Conservation (phyloP, 345 rosid genomes). For the Lumnitzera racemosa region DNA sequence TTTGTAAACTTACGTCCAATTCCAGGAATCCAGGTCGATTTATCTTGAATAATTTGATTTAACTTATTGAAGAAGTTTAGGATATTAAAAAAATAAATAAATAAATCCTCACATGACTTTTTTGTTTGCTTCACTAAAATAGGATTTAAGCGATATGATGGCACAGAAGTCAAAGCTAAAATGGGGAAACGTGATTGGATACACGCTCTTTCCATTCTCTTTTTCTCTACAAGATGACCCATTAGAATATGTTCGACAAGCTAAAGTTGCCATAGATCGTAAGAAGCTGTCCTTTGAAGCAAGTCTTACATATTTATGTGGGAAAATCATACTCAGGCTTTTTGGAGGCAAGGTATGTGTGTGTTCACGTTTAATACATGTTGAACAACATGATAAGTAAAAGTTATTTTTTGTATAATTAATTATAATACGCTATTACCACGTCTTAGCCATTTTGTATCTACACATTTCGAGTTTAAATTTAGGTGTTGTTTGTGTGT, state of each 20-base stretch:
- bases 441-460: too few relatives aligned
- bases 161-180: neutral
- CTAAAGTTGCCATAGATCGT: constrained; percentile 1
- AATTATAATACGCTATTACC: too few relatives aligned
- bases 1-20: constrained; percentile 43
- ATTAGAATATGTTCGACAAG: constrained; percentile 12
- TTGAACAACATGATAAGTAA: too few relatives aligned
- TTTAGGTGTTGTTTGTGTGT: too few relatives aligned
- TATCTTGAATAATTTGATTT: neutral
- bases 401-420: neutral
- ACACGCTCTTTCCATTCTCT: constrained; percentile 7
- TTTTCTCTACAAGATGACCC: constrained; percentile 7
- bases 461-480: too few relatives aligned
- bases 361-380: too few relatives aligned
- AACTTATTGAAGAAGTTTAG: neutral
- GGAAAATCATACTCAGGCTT: constrained; percentile 4
- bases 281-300: constrained; percentile 10
- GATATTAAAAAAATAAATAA: too few relatives aligned
- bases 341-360: constrained; percentile 29
- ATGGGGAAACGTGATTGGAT: constrained; percentile 8
- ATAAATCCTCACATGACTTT: too few relatives aligned
- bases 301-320: neutral
- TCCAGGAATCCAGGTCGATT: constrained; percentile 37
- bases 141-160: constrained; percentile 7
- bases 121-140: too few relatives aligned